Conservation (phyloP, 2,329 filamentous ascomycete genomes). For the Dactylellina cionopaga region DNA sequence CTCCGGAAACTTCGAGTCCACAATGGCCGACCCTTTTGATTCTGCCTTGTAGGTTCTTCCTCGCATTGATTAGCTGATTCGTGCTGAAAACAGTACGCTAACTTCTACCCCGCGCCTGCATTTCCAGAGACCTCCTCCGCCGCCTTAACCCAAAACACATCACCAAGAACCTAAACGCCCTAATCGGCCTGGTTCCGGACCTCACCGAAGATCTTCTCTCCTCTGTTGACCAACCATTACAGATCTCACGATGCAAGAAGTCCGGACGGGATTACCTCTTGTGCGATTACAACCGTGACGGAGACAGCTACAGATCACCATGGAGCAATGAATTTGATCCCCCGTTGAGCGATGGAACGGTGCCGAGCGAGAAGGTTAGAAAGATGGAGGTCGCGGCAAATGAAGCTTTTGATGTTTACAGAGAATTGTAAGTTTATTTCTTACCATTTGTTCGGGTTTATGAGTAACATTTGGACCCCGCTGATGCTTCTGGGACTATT, state of each 20-base stretch:
- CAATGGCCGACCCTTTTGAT: conserved; percentile 72
- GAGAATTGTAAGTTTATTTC: conserved; percentile 73
- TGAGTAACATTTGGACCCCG: neutral
- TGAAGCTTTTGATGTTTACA: conserved; percentile 95
- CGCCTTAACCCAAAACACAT: conserved; percentile 96
- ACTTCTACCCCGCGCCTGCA: conserved; percentile 17
- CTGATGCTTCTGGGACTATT: neutral
- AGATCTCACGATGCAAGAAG: conserved; percentile 83
- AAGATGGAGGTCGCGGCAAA: conserved; percentile 95
- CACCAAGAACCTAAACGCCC: conserved; percentile 83
- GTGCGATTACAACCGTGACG: conserved; percentile 99
- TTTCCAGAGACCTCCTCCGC: conserved; percentile 88
- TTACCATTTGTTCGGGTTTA: neutral
- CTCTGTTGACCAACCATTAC: conserved; percentile 94
- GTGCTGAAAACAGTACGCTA: conserved; percentile 35
- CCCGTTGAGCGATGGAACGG: conserved; percentile 83
- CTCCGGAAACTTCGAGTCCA: conserved; percentile 64
- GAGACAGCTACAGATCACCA: conserved; percentile 96
- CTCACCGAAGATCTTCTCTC: conserved; percentile 97
- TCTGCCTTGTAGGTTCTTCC: conserved; percentile 74
- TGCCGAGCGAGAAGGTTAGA: conserved; percentile 87
- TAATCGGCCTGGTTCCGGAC: conserved; percentile 87
- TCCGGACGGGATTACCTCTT: conserved; percentile 94
- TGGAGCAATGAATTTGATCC: conserved; percentile 99
- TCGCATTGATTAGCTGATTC: conserved; percentile 15